Base-by-base conservation (phyloP, 257 asterid genomes). In the Anisodus acutangulus region DNA sequence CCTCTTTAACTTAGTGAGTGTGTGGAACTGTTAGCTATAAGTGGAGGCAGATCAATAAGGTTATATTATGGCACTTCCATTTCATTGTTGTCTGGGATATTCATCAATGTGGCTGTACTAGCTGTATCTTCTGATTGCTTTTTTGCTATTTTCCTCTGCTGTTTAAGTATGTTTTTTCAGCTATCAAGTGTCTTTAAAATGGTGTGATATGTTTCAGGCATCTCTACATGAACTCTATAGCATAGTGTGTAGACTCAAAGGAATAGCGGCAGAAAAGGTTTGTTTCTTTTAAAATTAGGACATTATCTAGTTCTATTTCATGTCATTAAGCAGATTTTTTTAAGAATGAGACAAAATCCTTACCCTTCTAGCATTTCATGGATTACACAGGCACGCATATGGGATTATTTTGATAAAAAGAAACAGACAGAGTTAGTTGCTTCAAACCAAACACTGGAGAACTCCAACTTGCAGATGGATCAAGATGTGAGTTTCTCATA, bases 391-490 rank as follows among this genome's bases (percentile, higher is more conserved):
- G 93, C 91, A 79, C 85, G 64, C 68, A 91, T 97, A 84, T 93
- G 92, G 98, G 99, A 97, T 90, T 97, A 84, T 89, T 95, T 95
- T 83, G 89, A 93, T 87, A 91, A 88, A 90, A 82, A 49, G 87
- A 93, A 91, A 92, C 92, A 95, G 17, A 79, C 88, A 4, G 26
- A 85, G 82, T 82, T 97, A 80, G 47, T 54, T 85, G 85, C 91
- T 60, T 95, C 97, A 49, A 86, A 79, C 84, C 93, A 89, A 87
- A 95, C 95, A 26, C 88, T 97, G 76, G 98, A 93, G 89, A 98
- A 90, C 64, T 87, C 95, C 87, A 87, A 87, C 87, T 79, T 95
- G 78, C 93, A 92, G 96, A 93, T 95, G 98, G 98, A 97, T 86
- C 99, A 97, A 86, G 88, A 93, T 86, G 99, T 97, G 89, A 86